phyloP scores from a whole-genome alignment of 192 early-diverging fungal genomes.

The Backusella luteola region DNA sequence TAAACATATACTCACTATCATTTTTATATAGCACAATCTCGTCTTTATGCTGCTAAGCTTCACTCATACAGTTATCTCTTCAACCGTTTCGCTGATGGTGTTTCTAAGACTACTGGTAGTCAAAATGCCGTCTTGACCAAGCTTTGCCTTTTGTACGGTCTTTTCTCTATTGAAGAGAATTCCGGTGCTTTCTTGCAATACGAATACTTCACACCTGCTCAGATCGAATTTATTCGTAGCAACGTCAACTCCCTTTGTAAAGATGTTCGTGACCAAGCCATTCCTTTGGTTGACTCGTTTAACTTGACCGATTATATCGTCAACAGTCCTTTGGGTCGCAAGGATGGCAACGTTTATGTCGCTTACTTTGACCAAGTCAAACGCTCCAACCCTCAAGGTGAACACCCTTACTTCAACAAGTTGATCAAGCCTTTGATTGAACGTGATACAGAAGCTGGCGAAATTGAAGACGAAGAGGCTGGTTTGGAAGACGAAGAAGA shows the following conservation, averaged over 20 bases:
- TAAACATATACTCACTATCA: background rate
- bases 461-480: constrained; percentile 39
- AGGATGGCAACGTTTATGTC: constrained; percentile 83
- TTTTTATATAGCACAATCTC: constrained; percentile 54
- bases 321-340: constrained; percentile 84
- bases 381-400: constrained; percentile 65
- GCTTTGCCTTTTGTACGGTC: constrained; percentile 80
- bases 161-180: constrained; percentile 81
- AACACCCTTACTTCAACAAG: constrained; percentile 76
- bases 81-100: constrained; percentile 76
- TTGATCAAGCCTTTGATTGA: constrained; percentile 77
- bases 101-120: constrained; percentile 60
- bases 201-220: constrained; percentile 72
- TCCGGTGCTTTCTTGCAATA: constrained; percentile 87
- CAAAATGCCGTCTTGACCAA: constrained; percentile 63
- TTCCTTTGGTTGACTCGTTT: constrained; percentile 86
- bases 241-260: constrained; percentile 66
- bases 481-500: constrained; percentile 61
- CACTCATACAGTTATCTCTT: constrained; percentile 84
- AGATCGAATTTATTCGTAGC: constrained; percentile 69
- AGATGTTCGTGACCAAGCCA: constrained; percentile 73
- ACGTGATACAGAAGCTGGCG: constrained; percentile 52
- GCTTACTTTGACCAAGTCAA: constrained; percentile 86
- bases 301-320: constrained; percentile 88
- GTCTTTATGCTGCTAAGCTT: constrained; percentile 80